Evolutionary conservation across 371 early-diverging fungal species (phyloP).

Genomic region (Saksenaea vasiformis): DNA sequence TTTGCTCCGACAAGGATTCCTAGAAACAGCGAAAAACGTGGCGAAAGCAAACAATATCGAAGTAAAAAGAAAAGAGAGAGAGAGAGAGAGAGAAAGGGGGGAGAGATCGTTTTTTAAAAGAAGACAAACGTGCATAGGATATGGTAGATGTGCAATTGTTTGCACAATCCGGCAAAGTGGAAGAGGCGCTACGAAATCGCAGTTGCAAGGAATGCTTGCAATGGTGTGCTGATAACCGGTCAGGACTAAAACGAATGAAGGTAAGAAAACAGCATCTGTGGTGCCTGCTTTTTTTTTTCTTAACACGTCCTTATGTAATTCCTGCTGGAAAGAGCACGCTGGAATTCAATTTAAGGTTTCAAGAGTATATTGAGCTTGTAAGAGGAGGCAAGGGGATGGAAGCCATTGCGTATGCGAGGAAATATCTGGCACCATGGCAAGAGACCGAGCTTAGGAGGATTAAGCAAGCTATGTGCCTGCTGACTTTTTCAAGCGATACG

Average conservation of each 20-base stretch:
- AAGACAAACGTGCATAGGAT: constrained; percentile 61
- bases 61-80: constrained; percentile 42
- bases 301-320: not conserved
- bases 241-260: constrained; percentile 74
- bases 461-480: constrained; percentile 83
- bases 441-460: constrained; percentile 74
- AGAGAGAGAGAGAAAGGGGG: too few species aligned
- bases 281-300: too few species aligned
- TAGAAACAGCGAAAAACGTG: constrained; percentile 72
- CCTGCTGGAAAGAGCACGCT: constrained; percentile 72
- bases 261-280: constrained; percentile 9
- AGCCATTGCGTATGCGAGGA: constrained; percentile 85
- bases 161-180: constrained; percentile 75
- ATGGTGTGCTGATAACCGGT: constrained; percentile 94
- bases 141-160: constrained; percentile 91
- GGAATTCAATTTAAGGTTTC: constrained; percentile 91
- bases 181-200: constrained; percentile 68
- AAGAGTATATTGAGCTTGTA: constrained; percentile 90
- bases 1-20: constrained; percentile 83
- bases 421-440: constrained; percentile 76
- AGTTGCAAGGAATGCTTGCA: constrained; percentile 85
- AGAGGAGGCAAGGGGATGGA: constrained; percentile 62
- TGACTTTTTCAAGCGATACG: constrained; percentile 80
- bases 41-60: constrained; percentile 65
- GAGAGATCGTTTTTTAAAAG: not conserved